These are phyloP conservation scores for Nepenthes alata DNA, from an alignment of 179 eudicot genomes.

Conservation along the genomic window DNA sequence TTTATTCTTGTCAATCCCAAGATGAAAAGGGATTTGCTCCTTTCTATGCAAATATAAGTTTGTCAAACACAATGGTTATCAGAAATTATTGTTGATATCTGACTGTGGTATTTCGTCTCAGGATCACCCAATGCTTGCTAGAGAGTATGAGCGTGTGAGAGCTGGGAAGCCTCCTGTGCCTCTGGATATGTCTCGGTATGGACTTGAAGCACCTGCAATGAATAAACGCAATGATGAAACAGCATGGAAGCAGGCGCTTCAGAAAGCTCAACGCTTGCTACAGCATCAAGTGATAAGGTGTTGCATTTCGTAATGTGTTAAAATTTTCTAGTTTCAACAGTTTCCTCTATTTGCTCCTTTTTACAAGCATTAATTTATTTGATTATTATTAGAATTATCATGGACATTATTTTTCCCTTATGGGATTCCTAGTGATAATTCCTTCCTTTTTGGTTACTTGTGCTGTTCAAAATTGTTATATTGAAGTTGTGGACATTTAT, in stretches of 20 bases:
- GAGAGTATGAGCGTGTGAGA: conserved; percentile 87
- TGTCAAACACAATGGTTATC: not conserved
- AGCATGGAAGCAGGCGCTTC: conserved; percentile 83
- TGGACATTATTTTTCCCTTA: not conserved
- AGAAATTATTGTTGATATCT: conserved; percentile 1
- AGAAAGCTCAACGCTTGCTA: conserved; percentile 73
- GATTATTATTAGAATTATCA: not conserved
- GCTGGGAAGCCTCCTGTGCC: conserved; percentile 86
- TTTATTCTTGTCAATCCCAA: no score
- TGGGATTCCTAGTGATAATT: no score
- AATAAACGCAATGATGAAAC: conserved; percentile 80
- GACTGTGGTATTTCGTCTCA: conserved; percentile 8
- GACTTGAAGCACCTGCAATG: conserved; percentile 56
- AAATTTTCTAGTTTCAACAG: not conserved
- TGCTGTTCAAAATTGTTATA: no score
- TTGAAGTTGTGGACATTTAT: no score
- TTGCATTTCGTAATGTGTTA: not conserved
- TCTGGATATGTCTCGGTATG: conserved; percentile 77
- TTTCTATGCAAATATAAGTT: not conserved
- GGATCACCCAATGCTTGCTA: conserved; percentile 93
- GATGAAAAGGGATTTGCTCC: not conserved
- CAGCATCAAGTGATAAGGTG: conserved; percentile 93
- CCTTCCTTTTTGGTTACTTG: no score
- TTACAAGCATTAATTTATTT: not conserved
- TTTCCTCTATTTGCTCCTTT: not conserved